A percentile compares a stretch with the other conserved stretches of the same genome.
phyloP scores from a whole-genome alignment of 805 yeast species.

The Metschnikowia arizonensis region DNA sequence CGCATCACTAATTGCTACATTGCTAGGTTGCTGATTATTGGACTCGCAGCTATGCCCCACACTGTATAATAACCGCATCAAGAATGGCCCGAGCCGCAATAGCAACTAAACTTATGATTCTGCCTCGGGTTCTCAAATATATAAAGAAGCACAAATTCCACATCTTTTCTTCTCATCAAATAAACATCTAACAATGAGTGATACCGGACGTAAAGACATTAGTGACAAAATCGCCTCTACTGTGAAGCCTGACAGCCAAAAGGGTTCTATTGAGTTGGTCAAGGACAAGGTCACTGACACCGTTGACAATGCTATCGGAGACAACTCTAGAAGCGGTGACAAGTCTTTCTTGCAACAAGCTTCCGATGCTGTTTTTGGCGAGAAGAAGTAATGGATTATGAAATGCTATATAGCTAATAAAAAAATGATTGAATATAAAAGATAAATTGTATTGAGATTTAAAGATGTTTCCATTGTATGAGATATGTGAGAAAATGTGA shows the following conservation, averaged over 20 bases:
- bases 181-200: conserved; percentile 29
- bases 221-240: conserved; percentile 36
- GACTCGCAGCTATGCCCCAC: not conserved
- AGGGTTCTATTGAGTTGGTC: conserved; percentile 33
- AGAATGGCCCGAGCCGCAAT: conserved; percentile 1
- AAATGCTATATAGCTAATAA: not conserved
- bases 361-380: conserved; percentile 43
- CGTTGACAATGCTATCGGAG: conserved; percentile 36
- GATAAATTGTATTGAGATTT: too few species aligned
- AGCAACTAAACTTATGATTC: not conserved
- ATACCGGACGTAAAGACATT: conserved; percentile 41
- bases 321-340: conserved; percentile 30
- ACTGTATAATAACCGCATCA: conserved; percentile 7
- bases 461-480: too few species aligned
- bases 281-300: conserved; percentile 37
- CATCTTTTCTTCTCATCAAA: not conserved
- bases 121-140: conserved; percentile 5
- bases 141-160: conserved; percentile 2
- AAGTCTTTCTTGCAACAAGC: conserved; percentile 42
- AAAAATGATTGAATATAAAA: too few species aligned
- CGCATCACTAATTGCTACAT: not conserved
- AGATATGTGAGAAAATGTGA: too few species aligned
- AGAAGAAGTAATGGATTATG: conserved; percentile 21
- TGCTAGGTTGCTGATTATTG: not conserved
- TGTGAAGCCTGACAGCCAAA: conserved; percentile 41